These are phyloP conservation scores for Gossypium longicalyx DNA, from an alignment of 345 rosid species.

Conservation along the genomic window DNA sequence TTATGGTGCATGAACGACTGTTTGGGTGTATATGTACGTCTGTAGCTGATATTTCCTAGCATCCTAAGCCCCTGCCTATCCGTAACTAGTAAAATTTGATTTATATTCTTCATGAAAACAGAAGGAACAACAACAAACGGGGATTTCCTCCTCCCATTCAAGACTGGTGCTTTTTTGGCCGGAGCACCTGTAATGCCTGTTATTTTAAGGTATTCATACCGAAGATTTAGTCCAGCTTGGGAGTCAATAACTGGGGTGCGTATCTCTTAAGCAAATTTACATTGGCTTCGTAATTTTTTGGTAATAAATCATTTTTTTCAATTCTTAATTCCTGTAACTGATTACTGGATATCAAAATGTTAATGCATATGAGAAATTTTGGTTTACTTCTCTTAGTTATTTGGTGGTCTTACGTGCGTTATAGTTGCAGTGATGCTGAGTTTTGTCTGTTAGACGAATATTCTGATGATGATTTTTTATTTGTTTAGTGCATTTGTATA, in stretches of 20 bases:
- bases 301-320: background rate
- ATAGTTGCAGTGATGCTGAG: background rate
- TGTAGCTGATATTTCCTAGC: constrained; percentile 5
- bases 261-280: constrained; percentile 17
- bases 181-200: constrained; percentile 86
- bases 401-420: background rate
- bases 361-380: background rate
- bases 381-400: background rate
- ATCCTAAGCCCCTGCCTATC: constrained; percentile 2
- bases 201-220: constrained; percentile 77
- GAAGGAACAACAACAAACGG: constrained; percentile 99
- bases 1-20: background rate
- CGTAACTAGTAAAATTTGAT: constrained; percentile 5
- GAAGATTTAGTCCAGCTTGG: constrained; percentile 94
- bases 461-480: background rate
- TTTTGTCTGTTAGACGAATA: background rate
- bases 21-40: background rate
- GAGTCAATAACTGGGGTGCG: constrained; percentile 95
- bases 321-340: background rate
- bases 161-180: constrained; percentile 96
- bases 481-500: background rate
- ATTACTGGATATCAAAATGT: background rate
- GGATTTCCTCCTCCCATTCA: constrained; percentile 85
- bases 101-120: constrained; percentile 33
- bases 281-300: background rate